These are phyloP conservation scores for Phytophthora pistaciae DNA, from an alignment of 352 stramenopile species.

Conservation along the genomic window DNA sequence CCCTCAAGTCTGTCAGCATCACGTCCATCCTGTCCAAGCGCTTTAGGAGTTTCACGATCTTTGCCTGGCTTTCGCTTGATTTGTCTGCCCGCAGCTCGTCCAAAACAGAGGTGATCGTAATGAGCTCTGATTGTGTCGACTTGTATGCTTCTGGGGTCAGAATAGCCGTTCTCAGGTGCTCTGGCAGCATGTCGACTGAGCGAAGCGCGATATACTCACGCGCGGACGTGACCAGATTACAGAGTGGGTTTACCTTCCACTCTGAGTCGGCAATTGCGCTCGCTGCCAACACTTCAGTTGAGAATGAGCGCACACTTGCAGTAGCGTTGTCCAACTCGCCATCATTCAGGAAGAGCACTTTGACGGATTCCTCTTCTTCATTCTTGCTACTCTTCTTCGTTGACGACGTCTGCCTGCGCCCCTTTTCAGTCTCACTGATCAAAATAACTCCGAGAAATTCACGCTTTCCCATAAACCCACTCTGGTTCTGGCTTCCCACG, in stretches of 20 bases:
- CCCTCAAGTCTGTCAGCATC: constrained; percentile 81
- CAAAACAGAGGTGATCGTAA: constrained; percentile 70
- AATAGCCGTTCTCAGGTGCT: constrained; percentile 83
- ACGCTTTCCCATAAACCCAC: constrained; percentile 52
- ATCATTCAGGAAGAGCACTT: constrained; percentile 85
- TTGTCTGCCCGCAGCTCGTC: constrained; percentile 57
- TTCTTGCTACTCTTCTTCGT: constrained; percentile 52
- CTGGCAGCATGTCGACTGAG: constrained; percentile 86
- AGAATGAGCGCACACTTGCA: constrained; percentile 64
- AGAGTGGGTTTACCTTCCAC: constrained; percentile 80
- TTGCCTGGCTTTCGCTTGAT: constrained; percentile 35
- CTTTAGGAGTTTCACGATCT: constrained; percentile 74
- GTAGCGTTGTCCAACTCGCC: constrained; percentile 80
- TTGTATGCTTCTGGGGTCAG: constrained; percentile 84
- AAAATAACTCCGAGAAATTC: constrained; percentile 82
- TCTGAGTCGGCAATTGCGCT: constrained; percentile 75
- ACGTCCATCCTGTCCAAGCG: constrained; percentile 77
- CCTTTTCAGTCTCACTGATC: constrained; percentile 79
- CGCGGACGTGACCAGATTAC: constrained; percentile 82
- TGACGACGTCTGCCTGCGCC: constrained; percentile 51
- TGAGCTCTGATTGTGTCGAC: constrained; percentile 78
- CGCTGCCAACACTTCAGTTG: constrained; percentile 70
- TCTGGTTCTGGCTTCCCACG: constrained; percentile 40
- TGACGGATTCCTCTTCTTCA: constrained; percentile 74
- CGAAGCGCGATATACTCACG: constrained; percentile 87